phyloP scores from a whole-genome alignment of 176 grass and related monocot species.

The Themeda triandra region DNA sequence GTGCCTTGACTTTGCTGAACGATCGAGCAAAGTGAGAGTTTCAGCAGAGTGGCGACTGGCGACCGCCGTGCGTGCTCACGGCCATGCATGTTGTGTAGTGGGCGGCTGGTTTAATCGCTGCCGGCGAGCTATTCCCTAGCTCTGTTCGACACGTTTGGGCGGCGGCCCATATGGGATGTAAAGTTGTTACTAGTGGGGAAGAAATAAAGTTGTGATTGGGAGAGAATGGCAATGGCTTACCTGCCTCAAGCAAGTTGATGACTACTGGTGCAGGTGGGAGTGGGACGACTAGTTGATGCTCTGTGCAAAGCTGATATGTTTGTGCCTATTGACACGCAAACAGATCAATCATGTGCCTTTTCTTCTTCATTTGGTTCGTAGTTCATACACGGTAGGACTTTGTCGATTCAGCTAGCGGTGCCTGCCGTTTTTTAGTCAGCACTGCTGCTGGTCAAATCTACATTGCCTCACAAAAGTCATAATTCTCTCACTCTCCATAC shows the following conservation, averaged over 20 bases:
- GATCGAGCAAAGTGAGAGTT: not conserved
- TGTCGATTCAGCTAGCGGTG: too few relatives aligned
- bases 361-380: not conserved
- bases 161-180: not conserved
- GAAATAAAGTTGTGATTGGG: not conserved
- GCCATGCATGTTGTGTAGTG: not conserved
- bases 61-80: not conserved
- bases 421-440: not conserved
- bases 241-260: not conserved
- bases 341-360: not conserved
- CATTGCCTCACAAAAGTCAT: not conserved
- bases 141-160: slow-evolving; percentile 20
- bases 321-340: too few relatives aligned
- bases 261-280: not conserved
- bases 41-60: not conserved
- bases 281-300: not conserved
- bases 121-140: not conserved
- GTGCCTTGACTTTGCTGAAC: not conserved
- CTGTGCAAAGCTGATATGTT: not conserved
- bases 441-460: not conserved
- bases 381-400: not conserved
- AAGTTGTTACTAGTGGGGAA: not conserved
- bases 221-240: not conserved
- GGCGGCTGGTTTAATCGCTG: not conserved
- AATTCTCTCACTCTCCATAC: too few relatives aligned